These are phyloP conservation scores for Parmelia sp. DNA, from an alignment of 495 filamentous ascomycete genomes.

Conservation along the genomic window DNA sequence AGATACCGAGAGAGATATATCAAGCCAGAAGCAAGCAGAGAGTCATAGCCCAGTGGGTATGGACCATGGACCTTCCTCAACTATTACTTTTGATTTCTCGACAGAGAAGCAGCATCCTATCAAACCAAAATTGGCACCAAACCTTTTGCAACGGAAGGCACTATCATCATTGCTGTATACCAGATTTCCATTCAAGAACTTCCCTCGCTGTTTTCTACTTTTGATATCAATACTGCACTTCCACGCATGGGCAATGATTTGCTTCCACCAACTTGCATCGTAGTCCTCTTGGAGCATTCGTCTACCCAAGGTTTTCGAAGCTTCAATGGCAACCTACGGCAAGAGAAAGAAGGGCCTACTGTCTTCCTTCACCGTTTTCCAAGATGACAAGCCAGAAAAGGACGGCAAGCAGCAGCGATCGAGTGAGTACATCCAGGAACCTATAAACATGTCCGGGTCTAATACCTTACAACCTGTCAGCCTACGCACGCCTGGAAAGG, in stretches of 20 bases:
- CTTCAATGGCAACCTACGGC: conserved; percentile 25
- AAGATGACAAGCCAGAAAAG: conserved; percentile 24
- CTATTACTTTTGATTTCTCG: background rate
- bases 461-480: conserved; percentile 1
- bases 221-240: background rate
- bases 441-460: background rate
- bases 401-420: conserved; percentile 15
- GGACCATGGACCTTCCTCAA: background rate
- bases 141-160: background rate
- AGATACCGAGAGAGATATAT: background rate
- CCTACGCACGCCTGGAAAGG: conserved; percentile 20
- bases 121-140: background rate
- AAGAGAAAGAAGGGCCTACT: conserved; percentile 28
- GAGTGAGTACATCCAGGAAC: conserved; percentile 13
- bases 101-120: background rate
- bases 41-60: background rate
- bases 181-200: background rate
- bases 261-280: background rate
- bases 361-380: conserved; percentile 30
- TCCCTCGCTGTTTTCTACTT: background rate
- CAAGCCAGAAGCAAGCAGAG: background rate
- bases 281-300: background rate
- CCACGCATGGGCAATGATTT: background rate
- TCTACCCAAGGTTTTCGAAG: background rate
- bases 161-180: background rate